Base-by-base conservation (phyloP, 1,284 basidiomycete genomes). In the Tylopilus sp. region DNA sequence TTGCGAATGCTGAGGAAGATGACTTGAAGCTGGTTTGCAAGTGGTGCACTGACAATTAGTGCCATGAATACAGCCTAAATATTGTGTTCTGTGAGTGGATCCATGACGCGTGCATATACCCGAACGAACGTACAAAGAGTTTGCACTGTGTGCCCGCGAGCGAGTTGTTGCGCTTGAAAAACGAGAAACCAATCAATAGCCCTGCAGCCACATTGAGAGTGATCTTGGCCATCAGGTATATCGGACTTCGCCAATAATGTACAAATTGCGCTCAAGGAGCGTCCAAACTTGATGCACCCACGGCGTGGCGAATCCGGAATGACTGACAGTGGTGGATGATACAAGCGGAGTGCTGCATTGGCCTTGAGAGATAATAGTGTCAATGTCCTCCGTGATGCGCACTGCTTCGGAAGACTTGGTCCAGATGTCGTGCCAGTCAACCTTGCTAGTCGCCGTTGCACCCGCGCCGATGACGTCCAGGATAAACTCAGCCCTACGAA, bases 141-240 rank as follows among this genome's bases (percentile, higher is more conserved):
- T 95, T 93, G 79, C 94, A 93, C 77, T 95, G 94, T 0, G 91
- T 89, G 56, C 93, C 94, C 68, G 90, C 88, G 58, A 91, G 84
- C 5, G 86, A 85, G 61, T 88, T 82, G 63, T 89, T 87, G 4
- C 91, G 81, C 64, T 90, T 83, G 85, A 85, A 96, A 83, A 95
- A 89, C n/a, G 87, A 84, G 70, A 89, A 89, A 3, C 88, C 89
- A 58, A 90, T 89, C 70, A 94, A 88, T 1, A 94, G 80, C 13
- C 87, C 88, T 1, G 82, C 80, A 3, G 84, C 73, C 59, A 87
- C 80, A 69, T 89, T 89, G 39, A 92, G 74, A 53, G 82, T 81
- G 33, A 95, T 72, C 80, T 96, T 95, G 38, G 92, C 88, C 79
- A 91, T 84, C 62, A 96, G 81, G 74, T 95, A 97, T 0, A 87